These are phyloP conservation scores for Tranzscheliella williamsii DNA, from an alignment of 1,284 basidiomycete genomes.

Conservation along the genomic window DNA sequence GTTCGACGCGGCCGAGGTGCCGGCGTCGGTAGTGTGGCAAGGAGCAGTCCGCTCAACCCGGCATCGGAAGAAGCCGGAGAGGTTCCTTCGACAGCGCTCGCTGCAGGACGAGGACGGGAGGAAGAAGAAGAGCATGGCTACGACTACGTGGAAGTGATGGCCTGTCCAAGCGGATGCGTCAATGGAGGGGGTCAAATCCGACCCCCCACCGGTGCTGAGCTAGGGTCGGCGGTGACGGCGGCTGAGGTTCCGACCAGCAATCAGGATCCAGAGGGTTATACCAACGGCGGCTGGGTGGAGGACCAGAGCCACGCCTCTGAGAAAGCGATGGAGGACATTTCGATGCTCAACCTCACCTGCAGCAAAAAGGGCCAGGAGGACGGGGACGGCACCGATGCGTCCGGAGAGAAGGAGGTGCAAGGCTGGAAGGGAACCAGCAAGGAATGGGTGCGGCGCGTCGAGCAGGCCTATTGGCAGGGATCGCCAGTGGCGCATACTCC, in stretches of 20 bases:
- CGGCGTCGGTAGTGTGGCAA: constrained; percentile 62
- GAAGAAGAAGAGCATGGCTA: constrained; percentile 68
- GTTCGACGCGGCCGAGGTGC: constrained; percentile 65
- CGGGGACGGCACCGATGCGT: not conserved
- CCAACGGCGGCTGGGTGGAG: constrained; percentile 16
- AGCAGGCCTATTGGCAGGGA: constrained; percentile 56
- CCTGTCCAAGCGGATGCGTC: constrained; percentile 94
- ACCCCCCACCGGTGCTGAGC: constrained; percentile 25
- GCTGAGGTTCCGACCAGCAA: not conserved
- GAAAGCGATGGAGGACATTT: not conserved
- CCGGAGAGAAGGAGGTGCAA: constrained; percentile 14
- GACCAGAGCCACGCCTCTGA: constrained; percentile 2
- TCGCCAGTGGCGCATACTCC: constrained; percentile 30
- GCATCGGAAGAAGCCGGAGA: constrained; percentile 1
- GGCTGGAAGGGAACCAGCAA: constrained; percentile 59
- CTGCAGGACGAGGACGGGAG: not conserved
- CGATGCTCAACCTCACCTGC: not conserved
- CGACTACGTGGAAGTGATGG: constrained; percentile 99
- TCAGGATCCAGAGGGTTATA: constrained; percentile 27
- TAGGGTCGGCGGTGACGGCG: not conserved
- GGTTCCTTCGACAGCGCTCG: not conserved
- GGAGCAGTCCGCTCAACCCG: constrained; percentile 32
- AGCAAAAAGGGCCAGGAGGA: not conserved
- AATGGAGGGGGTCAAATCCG: constrained; percentile 88
- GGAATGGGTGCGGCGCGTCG: constrained; percentile 56